Conservation (phyloP, 306 rosid species). For the Benincasa hispida region DNA sequence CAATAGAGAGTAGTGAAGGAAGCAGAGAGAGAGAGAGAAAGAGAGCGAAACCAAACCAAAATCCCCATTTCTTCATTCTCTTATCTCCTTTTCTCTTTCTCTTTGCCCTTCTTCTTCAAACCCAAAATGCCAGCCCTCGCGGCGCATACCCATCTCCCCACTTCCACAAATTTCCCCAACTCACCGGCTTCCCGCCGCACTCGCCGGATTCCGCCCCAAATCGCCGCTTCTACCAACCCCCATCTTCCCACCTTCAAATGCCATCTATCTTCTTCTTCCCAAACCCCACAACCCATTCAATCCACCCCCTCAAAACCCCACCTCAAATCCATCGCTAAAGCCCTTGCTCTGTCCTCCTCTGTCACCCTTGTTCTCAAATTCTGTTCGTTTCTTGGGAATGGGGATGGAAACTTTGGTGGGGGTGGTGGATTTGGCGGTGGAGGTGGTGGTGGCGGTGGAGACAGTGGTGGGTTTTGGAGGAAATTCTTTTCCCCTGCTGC, state of each 20-base stretch:
- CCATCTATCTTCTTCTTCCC: conserved; percentile 16
- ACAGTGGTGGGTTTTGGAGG: conserved; percentile 44
- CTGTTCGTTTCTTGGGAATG: conserved; percentile 9
- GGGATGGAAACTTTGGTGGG: conserved; percentile 13
- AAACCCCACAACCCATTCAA: conserved; percentile 17
- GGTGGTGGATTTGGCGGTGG: conserved; percentile 20
- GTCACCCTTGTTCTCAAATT: conserved; percentile 33
- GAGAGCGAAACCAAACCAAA: background rate
- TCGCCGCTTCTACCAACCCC: background rate
- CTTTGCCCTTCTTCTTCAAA: background rate
- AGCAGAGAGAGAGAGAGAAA: background rate
- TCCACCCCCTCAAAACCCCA: background rate
- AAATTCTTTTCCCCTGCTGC: conserved; percentile 34
- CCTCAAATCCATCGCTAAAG: conserved; percentile 37
- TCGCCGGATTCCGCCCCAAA: background rate
- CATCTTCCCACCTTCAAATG: conserved; percentile 24
- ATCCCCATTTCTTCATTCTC: background rate
- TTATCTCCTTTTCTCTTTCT: conserved; percentile 12
- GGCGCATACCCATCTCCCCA: conserved; percentile 36
- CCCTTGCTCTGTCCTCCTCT: conserved; percentile 47
- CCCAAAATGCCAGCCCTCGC: conserved; percentile 38
- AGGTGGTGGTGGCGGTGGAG: conserved; percentile 24
- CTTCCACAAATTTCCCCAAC: conserved; percentile 17
- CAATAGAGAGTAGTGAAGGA: background rate
- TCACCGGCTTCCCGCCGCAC: conserved; percentile 14